Conservation (phyloP, 2,329 filamentous ascomycete genomes). For the Aspergillus sp. region DNA sequence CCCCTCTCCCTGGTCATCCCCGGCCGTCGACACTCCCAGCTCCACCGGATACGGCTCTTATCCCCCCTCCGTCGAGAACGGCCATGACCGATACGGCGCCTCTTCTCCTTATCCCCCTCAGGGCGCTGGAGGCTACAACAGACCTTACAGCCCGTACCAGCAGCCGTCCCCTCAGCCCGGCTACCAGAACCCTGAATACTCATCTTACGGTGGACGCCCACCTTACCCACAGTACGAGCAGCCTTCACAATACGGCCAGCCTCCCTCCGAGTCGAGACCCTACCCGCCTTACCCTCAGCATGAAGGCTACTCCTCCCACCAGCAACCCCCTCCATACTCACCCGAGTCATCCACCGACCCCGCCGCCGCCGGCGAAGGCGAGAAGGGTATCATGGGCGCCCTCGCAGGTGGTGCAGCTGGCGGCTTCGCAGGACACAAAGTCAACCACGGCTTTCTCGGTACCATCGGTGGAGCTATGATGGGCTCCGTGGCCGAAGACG, state of each 20-base stretch:
- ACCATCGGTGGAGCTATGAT: slow-evolving; percentile 49
- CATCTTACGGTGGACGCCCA: background rate
- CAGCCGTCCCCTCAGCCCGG: background rate
- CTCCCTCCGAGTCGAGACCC: background rate
- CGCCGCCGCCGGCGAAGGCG: slow-evolving; percentile 30
- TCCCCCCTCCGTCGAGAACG: background rate
- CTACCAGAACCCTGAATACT: slow-evolving; percentile 1
- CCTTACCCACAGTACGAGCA: background rate
- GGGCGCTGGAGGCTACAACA: background rate
- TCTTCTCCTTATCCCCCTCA: background rate
- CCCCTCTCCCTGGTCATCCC: slow-evolving; percentile 1
- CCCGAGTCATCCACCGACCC: background rate
- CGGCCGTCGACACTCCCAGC: background rate
- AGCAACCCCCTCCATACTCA: slow-evolving; percentile 6
- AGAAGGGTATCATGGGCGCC: slow-evolving; percentile 48
- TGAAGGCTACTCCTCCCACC: background rate
- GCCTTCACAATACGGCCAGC: background rate
- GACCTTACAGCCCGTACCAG: background rate
- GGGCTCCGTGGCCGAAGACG: slow-evolving; percentile 48
- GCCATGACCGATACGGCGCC: background rate
- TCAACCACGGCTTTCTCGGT: slow-evolving; percentile 49
- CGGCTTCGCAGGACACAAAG: slow-evolving; percentile 48
- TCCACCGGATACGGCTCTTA: background rate
- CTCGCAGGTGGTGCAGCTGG: slow-evolving; percentile 48
- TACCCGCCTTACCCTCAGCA: slow-evolving; percentile 10